These are phyloP conservation scores for Saccharum spontaneum DNA, from an alignment of 176 grass and related monocot genomes.

Conservation along the genomic window DNA sequence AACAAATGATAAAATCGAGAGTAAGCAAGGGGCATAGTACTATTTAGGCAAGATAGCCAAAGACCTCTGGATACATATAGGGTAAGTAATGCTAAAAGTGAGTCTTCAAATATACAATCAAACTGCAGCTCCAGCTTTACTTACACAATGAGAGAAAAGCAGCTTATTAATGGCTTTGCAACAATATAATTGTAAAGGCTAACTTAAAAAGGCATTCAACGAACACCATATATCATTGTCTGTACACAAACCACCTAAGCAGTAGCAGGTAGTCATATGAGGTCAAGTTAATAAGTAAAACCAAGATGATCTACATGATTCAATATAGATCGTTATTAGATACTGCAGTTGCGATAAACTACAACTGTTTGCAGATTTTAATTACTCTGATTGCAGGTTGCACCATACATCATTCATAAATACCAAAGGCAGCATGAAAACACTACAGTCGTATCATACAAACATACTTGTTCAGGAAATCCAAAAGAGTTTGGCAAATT, in stretches of 20 bases:
- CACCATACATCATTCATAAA: neutral
- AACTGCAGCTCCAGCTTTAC: conserved; percentile 11
- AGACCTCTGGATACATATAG: neutral
- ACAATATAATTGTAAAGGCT: neutral
- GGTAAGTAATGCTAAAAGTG: conserved; percentile 13
- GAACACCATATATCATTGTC: neutral
- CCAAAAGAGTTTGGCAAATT: conserved; percentile 54
- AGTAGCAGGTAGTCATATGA: neutral
- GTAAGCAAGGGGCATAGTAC: neutral
- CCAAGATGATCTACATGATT: neutral
- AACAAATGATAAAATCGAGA: neutral
- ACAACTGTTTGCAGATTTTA: neutral
- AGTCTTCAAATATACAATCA: neutral
- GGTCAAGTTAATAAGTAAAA: neutral
- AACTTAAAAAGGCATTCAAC: neutral
- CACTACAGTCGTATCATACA: neutral
- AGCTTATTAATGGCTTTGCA: neutral
- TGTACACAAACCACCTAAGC: neutral
- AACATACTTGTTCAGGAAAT: conserved; percentile 59
- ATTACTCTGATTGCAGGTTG: neutral
- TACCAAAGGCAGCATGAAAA: neutral
- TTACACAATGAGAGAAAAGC: neutral
- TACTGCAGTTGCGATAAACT: neutral
- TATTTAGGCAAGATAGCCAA: conserved; percentile 8
- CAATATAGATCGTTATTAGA: neutral